phyloP scores from a whole-genome alignment of 805 yeast genomes.

The Komagataella ulmi region DNA sequence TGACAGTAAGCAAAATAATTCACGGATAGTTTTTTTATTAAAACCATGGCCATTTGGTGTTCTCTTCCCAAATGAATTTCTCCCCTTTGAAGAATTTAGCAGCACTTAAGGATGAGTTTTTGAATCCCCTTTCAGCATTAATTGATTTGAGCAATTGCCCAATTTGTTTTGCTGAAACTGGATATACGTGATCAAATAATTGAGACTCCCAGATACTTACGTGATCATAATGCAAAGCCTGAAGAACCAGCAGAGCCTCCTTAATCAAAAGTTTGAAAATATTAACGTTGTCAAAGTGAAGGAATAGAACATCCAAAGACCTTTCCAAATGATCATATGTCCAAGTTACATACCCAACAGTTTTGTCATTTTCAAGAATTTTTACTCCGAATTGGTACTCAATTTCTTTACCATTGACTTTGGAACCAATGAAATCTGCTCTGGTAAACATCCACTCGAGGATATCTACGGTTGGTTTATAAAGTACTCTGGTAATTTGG shows the following conservation, averaged over 20 bases:
- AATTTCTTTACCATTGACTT: neutral
- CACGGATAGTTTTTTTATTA: conserved; percentile 3
- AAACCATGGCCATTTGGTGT: neutral
- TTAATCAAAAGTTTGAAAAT: neutral
- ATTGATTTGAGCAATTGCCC: neutral
- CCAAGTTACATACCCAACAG: neutral
- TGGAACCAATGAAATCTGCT: neutral
- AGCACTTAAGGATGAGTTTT: neutral
- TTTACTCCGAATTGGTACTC: neutral
- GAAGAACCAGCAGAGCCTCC: neutral
- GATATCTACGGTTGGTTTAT: neutral
- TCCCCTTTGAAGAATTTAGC: neutral
- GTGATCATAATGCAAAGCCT: neutral
- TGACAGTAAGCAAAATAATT: conserved; percentile 7
- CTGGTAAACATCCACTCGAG: neutral
- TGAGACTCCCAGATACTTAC: neutral
- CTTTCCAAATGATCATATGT: neutral
- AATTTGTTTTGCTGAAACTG: neutral
- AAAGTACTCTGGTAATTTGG: neutral
- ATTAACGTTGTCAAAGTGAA: neutral
- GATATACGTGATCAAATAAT: neutral
- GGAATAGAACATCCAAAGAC: neutral
- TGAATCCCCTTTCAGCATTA: neutral
- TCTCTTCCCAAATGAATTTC: neutral
- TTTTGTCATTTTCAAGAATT: neutral